A percentile compares a stretch with the other conserved stretches of the same genome.
These are phyloP conservation scores for Drosera capensis DNA, from an alignment of 148 eudicot species.

Conservation along the genomic window DNA sequence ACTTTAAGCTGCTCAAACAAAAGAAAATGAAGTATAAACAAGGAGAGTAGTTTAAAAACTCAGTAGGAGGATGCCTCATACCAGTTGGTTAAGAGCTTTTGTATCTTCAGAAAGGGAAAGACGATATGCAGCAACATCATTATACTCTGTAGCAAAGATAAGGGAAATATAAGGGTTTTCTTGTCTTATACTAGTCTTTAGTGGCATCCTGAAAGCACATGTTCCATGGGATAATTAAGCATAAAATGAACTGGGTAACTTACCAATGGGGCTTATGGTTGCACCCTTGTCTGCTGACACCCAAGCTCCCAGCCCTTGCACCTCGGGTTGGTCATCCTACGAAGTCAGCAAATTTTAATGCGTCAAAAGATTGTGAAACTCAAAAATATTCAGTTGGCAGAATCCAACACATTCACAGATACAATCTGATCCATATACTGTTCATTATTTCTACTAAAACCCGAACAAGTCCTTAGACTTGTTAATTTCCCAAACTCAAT, in stretches of 20 bases:
- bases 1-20: too few species aligned
- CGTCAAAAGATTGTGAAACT: neutral
- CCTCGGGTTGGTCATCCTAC: conserved; percentile 94
- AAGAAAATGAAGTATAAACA: neutral
- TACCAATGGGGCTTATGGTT: conserved; percentile 86
- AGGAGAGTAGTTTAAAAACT: neutral
- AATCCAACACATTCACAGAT: neutral
- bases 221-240: neutral
- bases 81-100: conserved; percentile 94
- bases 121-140: conserved; percentile 92
- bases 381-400: neutral
- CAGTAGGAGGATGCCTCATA: conserved; percentile 13
- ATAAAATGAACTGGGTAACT: conserved; percentile 5
- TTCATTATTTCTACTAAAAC: too few species aligned
- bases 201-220: neutral
- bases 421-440: neutral
- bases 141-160: conserved; percentile 40
- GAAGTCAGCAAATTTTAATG: conserved; percentile 1
- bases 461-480: too few species aligned
- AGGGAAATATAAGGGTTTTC: too few species aligned
- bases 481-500: too few species aligned
- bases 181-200: neutral
- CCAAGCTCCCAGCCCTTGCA: conserved; percentile 86
- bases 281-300: conserved; percentile 84
- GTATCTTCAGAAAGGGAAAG: conserved; percentile 93